phyloP scores from a whole-genome alignment of 1,284 basidiomycete genomes.

The Inonotus obliquus region DNA sequence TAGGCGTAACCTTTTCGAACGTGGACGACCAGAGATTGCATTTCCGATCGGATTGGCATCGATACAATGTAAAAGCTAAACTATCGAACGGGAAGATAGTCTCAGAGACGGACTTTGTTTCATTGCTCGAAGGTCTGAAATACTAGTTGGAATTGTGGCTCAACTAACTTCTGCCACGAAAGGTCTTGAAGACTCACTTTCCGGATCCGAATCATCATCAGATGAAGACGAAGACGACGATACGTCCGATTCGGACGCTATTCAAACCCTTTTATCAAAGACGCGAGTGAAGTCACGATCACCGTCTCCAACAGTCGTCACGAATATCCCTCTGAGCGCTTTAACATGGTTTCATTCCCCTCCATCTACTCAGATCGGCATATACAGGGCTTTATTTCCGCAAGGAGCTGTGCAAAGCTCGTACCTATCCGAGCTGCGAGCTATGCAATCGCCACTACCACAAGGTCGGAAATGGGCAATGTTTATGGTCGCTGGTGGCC shows the following conservation, averaged over 20 bases:
- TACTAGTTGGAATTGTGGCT: background rate
- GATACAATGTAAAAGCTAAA: slow-evolving; percentile 90
- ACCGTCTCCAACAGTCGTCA: slow-evolving; percentile 37
- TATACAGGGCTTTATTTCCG: slow-evolving; percentile 78
- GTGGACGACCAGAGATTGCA: slow-evolving; percentile 84
- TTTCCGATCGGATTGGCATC: slow-evolving; percentile 96
- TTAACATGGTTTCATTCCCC: slow-evolving; percentile 88
- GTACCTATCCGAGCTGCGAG: slow-evolving; percentile 56
- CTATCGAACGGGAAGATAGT: slow-evolving; percentile 59
- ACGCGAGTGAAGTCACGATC: slow-evolving; percentile 46
- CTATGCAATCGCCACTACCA: slow-evolving; percentile 58
- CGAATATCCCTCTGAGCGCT: slow-evolving; percentile 61
- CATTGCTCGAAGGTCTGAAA: slow-evolving; percentile 71
- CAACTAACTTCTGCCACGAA: background rate
- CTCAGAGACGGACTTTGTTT: slow-evolving; percentile 66
- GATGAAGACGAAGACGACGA: slow-evolving; percentile 38
- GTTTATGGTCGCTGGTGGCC: slow-evolving; percentile 96
- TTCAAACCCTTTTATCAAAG: slow-evolving; percentile 65
- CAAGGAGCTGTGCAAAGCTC: slow-evolving; percentile 34
- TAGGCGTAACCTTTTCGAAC: slow-evolving; percentile 63
- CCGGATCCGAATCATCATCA: slow-evolving; percentile 78
- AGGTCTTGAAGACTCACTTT: slow-evolving; percentile 86
- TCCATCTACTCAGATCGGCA: slow-evolving; percentile 82
- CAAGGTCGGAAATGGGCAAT: slow-evolving; percentile 84
- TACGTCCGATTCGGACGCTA: slow-evolving; percentile 56